These are phyloP conservation scores for Ceratopteris richardii DNA, from an alignment of 75 land plant species.

Conservation along the genomic window DNA sequence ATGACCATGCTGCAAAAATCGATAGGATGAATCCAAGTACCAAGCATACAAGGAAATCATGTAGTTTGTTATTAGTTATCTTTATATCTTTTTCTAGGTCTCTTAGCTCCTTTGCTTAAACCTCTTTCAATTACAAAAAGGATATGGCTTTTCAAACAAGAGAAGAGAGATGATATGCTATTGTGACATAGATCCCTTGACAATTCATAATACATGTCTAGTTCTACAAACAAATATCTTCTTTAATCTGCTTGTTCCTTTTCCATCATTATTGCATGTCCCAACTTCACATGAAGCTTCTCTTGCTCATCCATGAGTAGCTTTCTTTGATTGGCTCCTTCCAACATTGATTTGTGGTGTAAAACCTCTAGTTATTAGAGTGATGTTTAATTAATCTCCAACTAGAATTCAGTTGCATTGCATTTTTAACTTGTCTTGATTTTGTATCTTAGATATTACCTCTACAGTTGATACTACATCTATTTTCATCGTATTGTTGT, in stretches of 20 bases:
- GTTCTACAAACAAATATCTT: conserved; percentile 40
- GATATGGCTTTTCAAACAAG: too few relatives aligned
- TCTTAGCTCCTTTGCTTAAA: too few relatives aligned
- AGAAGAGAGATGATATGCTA: too few relatives aligned
- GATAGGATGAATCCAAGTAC: too few relatives aligned
- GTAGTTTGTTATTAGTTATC: too few relatives aligned
- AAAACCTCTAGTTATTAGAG: background rate
- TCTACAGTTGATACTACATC: conserved; percentile 52
- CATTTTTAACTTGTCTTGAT: conserved; percentile 35
- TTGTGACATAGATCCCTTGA: too few relatives aligned
- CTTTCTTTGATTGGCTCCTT: conserved; percentile 48
- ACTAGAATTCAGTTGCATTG: background rate
- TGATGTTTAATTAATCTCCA: too few relatives aligned
- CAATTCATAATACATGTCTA: conserved; percentile 44
- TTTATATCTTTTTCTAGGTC: too few relatives aligned
- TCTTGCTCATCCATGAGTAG: conserved; percentile 41
- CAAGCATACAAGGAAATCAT: too few relatives aligned
- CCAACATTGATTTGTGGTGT: conserved; percentile 49
- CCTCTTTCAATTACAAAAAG: too few relatives aligned
- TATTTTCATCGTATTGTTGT: conserved; percentile 73
- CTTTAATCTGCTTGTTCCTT: conserved; percentile 38
- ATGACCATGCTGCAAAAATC: too few relatives aligned
- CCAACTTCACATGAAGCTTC: conserved; percentile 54
- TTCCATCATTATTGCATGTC: conserved; percentile 61
- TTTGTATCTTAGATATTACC: conserved; percentile 44